Evolutionary conservation across 2,329 filamentous ascomycete genomes (phyloP).

Genomic region (Fusarium albosuccineum): DNA sequence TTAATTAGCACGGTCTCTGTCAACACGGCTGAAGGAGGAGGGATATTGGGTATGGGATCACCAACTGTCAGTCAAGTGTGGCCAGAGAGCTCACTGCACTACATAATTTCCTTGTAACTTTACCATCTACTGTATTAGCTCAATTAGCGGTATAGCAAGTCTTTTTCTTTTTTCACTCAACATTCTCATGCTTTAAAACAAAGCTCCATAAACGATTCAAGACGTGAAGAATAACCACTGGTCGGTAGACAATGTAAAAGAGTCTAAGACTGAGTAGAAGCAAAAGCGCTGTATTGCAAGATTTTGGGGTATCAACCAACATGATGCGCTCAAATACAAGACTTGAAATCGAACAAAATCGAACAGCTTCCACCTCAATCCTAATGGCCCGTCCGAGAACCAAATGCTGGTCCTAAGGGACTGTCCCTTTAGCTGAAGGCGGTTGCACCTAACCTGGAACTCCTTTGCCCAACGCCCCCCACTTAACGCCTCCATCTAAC

Average conservation of each 20-base stretch:
- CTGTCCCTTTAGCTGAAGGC: background rate
- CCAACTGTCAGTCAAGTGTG: too few species aligned
- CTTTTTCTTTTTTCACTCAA: too few species aligned
- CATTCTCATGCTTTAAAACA: too few species aligned
- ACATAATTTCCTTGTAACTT: too few species aligned
- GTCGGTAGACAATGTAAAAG: background rate
- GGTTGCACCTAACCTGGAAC: background rate
- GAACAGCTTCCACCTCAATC: slow-evolving; percentile 6
- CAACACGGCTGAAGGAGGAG: too few species aligned
- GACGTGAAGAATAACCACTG: background rate
- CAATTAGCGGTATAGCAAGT: too few species aligned
- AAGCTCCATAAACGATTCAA: too few species aligned
- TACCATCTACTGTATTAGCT: too few species aligned
- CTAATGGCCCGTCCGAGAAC: background rate
- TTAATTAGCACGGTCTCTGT: too few species aligned
- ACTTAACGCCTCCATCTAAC: background rate
- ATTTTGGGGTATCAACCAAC: slow-evolving; percentile 31
- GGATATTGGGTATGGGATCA: too few species aligned
- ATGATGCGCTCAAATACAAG: slow-evolving; percentile 18
- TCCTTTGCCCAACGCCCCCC: background rate
- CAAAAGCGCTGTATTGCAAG: slow-evolving; percentile 1
- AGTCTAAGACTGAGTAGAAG: background rate
- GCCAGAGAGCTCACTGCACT: too few species aligned
- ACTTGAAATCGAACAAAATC: slow-evolving; percentile 26
- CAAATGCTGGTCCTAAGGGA: background rate